Evolutionary conservation across 2,329 filamentous ascomycete species (phyloP), one percentile per base, ranked within the genome.

Genomic region (Zopfia rhizophila): DNA sequence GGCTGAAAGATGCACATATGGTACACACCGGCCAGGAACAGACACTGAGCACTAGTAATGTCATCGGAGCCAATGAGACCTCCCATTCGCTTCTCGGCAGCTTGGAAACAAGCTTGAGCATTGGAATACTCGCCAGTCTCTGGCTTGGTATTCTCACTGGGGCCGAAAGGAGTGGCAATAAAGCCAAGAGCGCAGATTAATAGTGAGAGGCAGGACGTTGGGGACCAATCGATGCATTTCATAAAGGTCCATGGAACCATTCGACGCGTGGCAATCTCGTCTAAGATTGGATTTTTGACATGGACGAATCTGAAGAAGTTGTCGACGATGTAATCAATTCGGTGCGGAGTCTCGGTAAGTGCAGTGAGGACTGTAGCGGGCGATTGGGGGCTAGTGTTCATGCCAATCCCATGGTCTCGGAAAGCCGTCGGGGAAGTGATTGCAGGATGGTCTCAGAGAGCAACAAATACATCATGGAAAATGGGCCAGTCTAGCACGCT

Each of bases 121-220:
- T n/a, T n/a, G n/a, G n/a, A n/a, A 17, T 38, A 38, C 3, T 22
- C 14, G 7, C 36, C 29, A 19, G 36, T 14, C 22, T 11, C 22
- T 10, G 22, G 22, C 36, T 24, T 27, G 22, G 27, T 24, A 6
- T 12, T 29, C 8, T 29, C 4, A 19, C 36, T 38, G n/a, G 36
- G 12, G 4, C 29, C 25, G n/a, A n/a, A n/a, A 17, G 45, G 45
- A 14, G 50, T 32, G 11, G 50, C 46, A 30, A 51, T 53, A 6
- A 29, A 38, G 24, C 50, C 50, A 14, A 53, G 46, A 7, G 50
- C 50, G 22, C 46, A 53, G 10, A 51, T 35, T 1, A 51, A 22
- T n/a, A 53, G 43, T 5, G 35, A 38, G 13, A 53, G 42, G 19
- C 50, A 53, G 2, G 46, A 37, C 28, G 46, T 39, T 8, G 46